Evolutionary conservation across 1,284 basidiomycete species (phyloP).

Genomic region (Rhodotorula mucilaginosa): DNA sequence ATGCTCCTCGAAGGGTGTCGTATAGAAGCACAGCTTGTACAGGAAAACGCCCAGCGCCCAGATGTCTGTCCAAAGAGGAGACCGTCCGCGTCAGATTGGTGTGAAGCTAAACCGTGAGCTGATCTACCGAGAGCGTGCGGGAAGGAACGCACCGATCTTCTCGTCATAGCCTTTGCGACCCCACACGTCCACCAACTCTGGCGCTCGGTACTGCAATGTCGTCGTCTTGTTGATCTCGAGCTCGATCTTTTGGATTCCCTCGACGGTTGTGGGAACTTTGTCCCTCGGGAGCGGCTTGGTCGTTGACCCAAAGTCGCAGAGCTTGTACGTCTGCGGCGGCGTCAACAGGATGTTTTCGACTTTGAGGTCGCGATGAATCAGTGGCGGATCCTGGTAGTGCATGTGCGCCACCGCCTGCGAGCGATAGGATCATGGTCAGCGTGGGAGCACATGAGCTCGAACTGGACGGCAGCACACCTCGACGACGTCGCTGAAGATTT

Average conservation of each 20-base stretch:
- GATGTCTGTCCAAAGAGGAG: conserved; percentile 54
- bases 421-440: background rate
- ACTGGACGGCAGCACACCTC: conserved; percentile 57
- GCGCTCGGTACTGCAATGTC: conserved; percentile 61
- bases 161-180: conserved; percentile 79
- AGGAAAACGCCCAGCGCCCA: conserved; percentile 75
- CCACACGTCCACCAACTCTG: conserved; percentile 96
- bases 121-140: background rate
- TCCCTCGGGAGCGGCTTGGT: conserved; percentile 62
- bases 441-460: background rate
- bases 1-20: conserved; percentile 89
- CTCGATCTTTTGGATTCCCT: conserved; percentile 76
- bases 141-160: conserved; percentile 61
- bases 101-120: background rate
- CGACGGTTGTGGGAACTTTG: conserved; percentile 32
- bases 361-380: conserved; percentile 96
- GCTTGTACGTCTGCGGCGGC: conserved; percentile 76
- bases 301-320: conserved; percentile 97
- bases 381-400: conserved; percentile 84
- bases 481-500: conserved; percentile 73
- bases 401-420: conserved; percentile 75
- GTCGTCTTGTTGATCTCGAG: conserved; percentile 71
- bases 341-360: conserved; percentile 91
- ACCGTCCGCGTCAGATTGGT: background rate
- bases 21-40: conserved; percentile 93